A percentile compares a stretch with the other conserved stretches of the same genome.
Evolutionary conservation across 2,329 filamentous ascomycete species (phyloP).

Genomic region (Corinectria fuckeliana): DNA sequence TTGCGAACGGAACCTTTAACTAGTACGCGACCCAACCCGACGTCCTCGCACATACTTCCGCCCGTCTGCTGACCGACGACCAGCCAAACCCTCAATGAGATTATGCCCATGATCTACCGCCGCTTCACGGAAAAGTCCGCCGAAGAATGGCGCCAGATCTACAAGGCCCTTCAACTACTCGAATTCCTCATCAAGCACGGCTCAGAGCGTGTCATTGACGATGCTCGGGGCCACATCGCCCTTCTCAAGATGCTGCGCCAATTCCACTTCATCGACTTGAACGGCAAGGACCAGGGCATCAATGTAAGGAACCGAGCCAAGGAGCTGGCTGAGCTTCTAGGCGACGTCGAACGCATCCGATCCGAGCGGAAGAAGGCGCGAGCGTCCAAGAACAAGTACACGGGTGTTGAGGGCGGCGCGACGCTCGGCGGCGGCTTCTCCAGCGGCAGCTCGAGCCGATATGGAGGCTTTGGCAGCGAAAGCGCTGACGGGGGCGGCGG

Average conservation of each 20-base stretch:
- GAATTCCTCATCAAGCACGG: constrained; percentile 98
- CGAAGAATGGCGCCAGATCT: constrained; percentile 99
- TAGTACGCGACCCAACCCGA: constrained; percentile 69
- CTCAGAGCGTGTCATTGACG: constrained; percentile 95
- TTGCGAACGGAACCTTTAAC: constrained; percentile 96
- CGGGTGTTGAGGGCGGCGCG: constrained; percentile 85
- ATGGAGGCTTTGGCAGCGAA: constrained; percentile 92
- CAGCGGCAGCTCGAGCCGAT: constrained; percentile 62
- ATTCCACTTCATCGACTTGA: constrained; percentile 95
- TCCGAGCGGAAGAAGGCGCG: constrained; percentile 88
- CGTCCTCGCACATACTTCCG: not conserved
- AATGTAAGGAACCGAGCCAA: constrained; percentile 97
- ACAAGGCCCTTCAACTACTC: constrained; percentile 95
- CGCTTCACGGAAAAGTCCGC: constrained; percentile 98
- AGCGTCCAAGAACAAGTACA: constrained; percentile 91
- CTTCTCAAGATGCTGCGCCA: constrained; percentile 98
- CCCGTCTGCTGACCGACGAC: constrained; percentile 27
- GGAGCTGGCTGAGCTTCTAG: constrained; percentile 90
- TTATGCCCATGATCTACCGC: constrained; percentile 99
- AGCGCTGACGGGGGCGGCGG: constrained; percentile 55
- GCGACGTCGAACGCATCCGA: constrained; percentile 88
- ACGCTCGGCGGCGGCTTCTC: constrained; percentile 66
- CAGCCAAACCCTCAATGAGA: constrained; percentile 96
- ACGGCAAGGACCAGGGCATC: constrained; percentile 97
- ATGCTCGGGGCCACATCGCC: constrained; percentile 92